These are phyloP conservation scores for Capronia americana DNA, from an alignment of 2,329 filamentous ascomycete species.

Conservation along the genomic window DNA sequence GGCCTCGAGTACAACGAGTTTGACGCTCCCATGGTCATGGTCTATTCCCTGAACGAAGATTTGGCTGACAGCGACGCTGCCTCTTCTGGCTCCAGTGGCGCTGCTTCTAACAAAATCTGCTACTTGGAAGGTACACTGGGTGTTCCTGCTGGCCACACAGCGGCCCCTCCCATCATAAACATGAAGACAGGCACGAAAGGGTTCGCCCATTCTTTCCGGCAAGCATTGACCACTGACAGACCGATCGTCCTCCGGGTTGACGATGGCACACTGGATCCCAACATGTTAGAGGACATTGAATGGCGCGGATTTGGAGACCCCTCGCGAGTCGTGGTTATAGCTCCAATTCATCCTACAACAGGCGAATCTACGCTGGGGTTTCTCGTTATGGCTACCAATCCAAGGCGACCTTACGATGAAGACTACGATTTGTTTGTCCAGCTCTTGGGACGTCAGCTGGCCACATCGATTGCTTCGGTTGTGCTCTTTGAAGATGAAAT, in stretches of 20 bases:
- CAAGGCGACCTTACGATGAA: constrained; percentile 77
- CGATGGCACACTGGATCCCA: constrained; percentile 67
- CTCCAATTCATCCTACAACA: constrained; percentile 78
- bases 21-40: constrained; percentile 76
- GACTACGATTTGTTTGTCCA: constrained; percentile 81
- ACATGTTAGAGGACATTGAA: constrained; percentile 70
- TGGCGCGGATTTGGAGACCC: constrained; percentile 75
- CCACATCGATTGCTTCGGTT: constrained; percentile 80
- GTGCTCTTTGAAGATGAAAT: constrained; percentile 86
- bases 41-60: constrained; percentile 78
- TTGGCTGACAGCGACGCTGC: constrained; percentile 70
- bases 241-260: constrained; percentile 73
- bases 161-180: constrained; percentile 69
- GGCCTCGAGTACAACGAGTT: constrained; percentile 75
- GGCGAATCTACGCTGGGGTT: constrained; percentile 78
- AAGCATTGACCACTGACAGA: constrained; percentile 71
- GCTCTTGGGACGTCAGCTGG: constrained; percentile 74
- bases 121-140: constrained; percentile 76
- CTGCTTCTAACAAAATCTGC: constrained; percentile 67
- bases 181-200: constrained; percentile 72
- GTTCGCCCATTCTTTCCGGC: constrained; percentile 76
- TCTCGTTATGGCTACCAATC: constrained; percentile 78
- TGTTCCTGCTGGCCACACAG: constrained; percentile 67
- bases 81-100: constrained; percentile 72
- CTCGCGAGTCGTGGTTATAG: constrained; percentile 73